A percentile compares a stretch with the other conserved stretches of the same genome.
Evolutionary conservation across 352 stramenopile genomes (phyloP).

Genomic region (Pythium brassicae): DNA sequence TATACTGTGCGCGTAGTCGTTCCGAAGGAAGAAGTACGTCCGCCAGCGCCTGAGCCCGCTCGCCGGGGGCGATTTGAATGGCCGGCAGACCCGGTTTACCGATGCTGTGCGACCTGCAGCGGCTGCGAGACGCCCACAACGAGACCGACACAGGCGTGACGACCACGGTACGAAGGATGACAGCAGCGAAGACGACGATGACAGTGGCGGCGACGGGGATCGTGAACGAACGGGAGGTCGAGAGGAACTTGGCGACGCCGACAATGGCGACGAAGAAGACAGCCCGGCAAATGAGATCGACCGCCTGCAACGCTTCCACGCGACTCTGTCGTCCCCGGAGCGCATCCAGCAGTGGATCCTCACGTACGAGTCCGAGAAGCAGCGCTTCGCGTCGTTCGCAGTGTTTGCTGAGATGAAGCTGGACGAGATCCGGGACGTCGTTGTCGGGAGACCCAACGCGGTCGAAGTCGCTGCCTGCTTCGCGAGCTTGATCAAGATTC

Average conservation of each 20-base stretch:
- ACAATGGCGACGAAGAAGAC: conserved; percentile 9
- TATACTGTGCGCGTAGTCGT: conserved; percentile 16
- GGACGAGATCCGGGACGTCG: conserved; percentile 63
- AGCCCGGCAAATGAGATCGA: conserved; percentile 15
- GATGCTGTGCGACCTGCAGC: neutral
- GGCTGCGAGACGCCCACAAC: neutral
- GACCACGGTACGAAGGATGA: neutral
- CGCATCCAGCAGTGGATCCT: conserved; percentile 61
- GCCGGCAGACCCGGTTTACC: neutral
- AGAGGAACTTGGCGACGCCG: neutral
- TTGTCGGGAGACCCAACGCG: conserved; percentile 54
- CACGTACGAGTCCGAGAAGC: conserved; percentile 62
- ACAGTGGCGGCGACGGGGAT: neutral
- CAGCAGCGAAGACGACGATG: neutral
- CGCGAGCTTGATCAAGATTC: conserved; percentile 75
- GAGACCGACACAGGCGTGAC: neutral
- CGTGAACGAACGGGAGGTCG: no score
- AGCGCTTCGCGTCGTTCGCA: conserved; percentile 69
- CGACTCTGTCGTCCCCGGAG: conserved; percentile 32
- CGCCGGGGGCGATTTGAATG: conserved; percentile 7
- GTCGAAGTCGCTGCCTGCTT: conserved; percentile 73
- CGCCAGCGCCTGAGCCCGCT: conserved; percentile 43
- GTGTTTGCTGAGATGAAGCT: conserved; percentile 78
- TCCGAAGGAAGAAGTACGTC: conserved; percentile 49
- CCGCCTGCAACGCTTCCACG: conserved; percentile 38